Evolutionary conservation across 140 eudicot genomes (phyloP).

Genomic region (Anethum foeniculum): DNA sequence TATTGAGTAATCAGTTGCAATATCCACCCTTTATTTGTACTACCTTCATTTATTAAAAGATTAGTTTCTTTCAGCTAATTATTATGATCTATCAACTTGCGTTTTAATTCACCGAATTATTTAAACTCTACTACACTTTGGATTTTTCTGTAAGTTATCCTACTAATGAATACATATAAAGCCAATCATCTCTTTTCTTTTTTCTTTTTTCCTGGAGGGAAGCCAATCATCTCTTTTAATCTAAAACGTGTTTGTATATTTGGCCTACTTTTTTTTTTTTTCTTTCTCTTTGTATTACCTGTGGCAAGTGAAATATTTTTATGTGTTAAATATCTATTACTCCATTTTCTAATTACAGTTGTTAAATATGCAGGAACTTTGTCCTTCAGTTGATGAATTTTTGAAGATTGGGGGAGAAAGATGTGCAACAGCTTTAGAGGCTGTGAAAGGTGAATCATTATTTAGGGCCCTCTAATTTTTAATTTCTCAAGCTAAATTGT

Average conservation of each 20-base stretch:
- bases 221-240: not conserved
- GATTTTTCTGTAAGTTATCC: not conserved
- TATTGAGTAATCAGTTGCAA: not conserved
- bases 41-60: not conserved
- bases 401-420: constrained; percentile 44
- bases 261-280: too few relatives aligned
- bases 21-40: not conserved
- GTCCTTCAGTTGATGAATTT: constrained; percentile 37
- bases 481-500: not conserved
- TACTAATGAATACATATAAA: not conserved
- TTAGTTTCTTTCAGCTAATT: not conserved
- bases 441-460: constrained; percentile 35
- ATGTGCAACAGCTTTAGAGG: constrained; percentile 34
- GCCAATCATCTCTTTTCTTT: not conserved
- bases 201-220: too few relatives aligned
- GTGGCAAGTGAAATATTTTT: not conserved
- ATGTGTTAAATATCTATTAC: not conserved
- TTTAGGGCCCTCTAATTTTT: not conserved
- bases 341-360: constrained; percentile 4
- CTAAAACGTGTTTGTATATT: not conserved
- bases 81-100: not conserved
- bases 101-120: not conserved
- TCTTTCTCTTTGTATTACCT: not conserved
- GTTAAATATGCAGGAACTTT: constrained; percentile 22
- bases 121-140: not conserved